Evolutionary conservation across 116 monocot genomes (phyloP).

Genomic region (Dioscorea cayenensis): DNA sequence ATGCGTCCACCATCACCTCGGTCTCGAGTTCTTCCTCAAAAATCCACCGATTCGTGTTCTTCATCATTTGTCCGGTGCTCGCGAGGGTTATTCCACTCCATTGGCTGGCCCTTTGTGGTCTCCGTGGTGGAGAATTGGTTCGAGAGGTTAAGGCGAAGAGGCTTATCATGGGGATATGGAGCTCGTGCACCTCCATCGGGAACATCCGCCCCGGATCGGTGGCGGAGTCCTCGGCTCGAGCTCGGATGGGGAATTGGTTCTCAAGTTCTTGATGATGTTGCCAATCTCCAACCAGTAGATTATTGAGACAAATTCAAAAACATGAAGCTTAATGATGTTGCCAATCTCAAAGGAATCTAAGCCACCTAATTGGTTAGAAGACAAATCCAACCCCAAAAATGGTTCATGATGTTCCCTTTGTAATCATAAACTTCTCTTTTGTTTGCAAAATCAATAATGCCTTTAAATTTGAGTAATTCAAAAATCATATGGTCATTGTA

Average conservation of each 20-base stretch:
- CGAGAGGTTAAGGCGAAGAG: conserved; percentile 56
- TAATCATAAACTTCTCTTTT: too few species aligned
- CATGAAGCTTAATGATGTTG: too few species aligned
- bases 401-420: too few species aligned
- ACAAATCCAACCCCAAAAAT: too few species aligned
- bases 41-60: conserved; percentile 52
- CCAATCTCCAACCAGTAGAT: too few species aligned
- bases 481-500: too few species aligned
- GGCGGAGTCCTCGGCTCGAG: conserved; percentile 56
- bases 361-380: too few species aligned
- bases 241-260: conserved; percentile 88
- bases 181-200: conserved; percentile 77
- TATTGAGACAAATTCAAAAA: too few species aligned
- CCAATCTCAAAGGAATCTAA: too few species aligned
- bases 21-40: conserved; percentile 44
- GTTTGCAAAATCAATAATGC: too few species aligned
- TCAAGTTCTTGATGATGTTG: not conserved
- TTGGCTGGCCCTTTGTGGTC: conserved; percentile 86
- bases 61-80: conserved; percentile 37
- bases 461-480: too few species aligned
- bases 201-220: conserved; percentile 81
- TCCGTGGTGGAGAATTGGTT: conserved; percentile 90
- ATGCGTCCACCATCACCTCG: conserved; percentile 33
- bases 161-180: conserved; percentile 86
- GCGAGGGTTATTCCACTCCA: conserved; percentile 60